Conservation (phyloP, 2,329 filamentous ascomycete species). For the Claviceps capensis region DNA sequence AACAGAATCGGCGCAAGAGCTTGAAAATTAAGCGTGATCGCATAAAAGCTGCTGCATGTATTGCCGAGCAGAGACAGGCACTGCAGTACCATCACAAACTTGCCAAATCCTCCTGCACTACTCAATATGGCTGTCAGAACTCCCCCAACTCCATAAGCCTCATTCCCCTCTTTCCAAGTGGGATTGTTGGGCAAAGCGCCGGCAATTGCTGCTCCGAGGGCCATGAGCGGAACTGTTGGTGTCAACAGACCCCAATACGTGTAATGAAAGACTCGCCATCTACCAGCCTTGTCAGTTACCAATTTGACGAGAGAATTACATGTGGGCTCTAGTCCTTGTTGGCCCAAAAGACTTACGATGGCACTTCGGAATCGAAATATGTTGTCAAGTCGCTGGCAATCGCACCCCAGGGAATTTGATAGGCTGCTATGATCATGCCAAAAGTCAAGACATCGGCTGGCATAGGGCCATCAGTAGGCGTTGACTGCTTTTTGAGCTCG, state of each 20-base stretch:
- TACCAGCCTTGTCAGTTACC: conserved; percentile 8
- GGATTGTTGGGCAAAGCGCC: conserved; percentile 41
- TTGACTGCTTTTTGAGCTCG: conserved; percentile 33
- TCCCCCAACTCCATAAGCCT: conserved; percentile 39
- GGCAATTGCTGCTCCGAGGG: conserved; percentile 49
- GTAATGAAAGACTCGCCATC: conserved; percentile 37
- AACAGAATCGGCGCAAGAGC: conserved; percentile 43
- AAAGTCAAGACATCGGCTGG: conserved; percentile 38
- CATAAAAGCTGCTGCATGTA: conserved; percentile 45
- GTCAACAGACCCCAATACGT: conserved; percentile 40
- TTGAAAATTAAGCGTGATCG: conserved; percentile 51
- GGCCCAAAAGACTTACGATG: conserved; percentile 24
- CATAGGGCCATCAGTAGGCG: conserved; percentile 24
- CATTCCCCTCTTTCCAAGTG: conserved; percentile 39
- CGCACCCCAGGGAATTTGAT: conserved; percentile 48
- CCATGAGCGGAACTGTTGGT: conserved; percentile 46
- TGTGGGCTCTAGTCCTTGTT: too few relatives aligned
- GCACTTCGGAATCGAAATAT: conserved; percentile 43
- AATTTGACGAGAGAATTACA: not conserved
- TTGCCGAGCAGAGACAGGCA: conserved; percentile 45
- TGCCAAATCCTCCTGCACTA: conserved; percentile 45
- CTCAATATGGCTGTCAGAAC: conserved; percentile 45
- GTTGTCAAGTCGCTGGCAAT: conserved; percentile 47
- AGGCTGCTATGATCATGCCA: conserved; percentile 47
- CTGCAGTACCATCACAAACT: conserved; percentile 46